phyloP scores from a whole-genome alignment of 345 rosid species.

The Eucalyptus pumila region DNA sequence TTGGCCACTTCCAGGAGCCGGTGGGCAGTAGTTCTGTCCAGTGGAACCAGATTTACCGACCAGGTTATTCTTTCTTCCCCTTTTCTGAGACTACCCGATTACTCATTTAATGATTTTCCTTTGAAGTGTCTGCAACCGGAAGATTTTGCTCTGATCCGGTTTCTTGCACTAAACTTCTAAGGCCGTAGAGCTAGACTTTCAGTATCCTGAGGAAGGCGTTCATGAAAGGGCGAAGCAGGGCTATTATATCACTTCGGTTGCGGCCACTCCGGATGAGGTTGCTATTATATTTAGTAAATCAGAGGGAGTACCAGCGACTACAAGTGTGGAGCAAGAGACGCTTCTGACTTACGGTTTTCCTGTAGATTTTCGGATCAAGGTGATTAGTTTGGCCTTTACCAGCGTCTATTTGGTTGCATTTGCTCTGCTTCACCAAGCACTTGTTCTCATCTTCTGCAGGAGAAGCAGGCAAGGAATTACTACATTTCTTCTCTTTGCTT shows the following conservation, averaged over 20 bases:
- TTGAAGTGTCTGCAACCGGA: neutral
- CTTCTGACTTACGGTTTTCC: neutral
- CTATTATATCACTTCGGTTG: neutral
- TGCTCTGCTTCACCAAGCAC: neutral
- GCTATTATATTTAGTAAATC: neutral
- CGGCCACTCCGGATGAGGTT: neutral
- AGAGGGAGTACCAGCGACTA: neutral
- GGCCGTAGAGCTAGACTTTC: neutral
- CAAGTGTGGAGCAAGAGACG: neutral
- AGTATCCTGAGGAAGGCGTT: neutral
- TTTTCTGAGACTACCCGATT: neutral
- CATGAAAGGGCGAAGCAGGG: neutral
- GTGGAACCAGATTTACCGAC: neutral
- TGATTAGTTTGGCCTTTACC: neutral
- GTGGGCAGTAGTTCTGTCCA: slow-evolving; percentile 8
- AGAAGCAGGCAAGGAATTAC: neutral
- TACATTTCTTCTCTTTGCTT: neutral
- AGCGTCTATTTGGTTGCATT: neutral
- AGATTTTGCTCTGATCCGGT: neutral
- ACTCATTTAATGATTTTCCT: neutral
- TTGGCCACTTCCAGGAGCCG: slow-evolving; percentile 1
- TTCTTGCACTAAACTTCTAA: neutral
- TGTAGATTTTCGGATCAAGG: neutral
- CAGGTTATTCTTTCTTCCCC: neutral
- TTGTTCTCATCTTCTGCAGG: neutral